Percentiles rank a stretch among this genome's conserved stretches.
These are phyloP conservation scores for Candida sithepensis DNA, from an alignment of 805 yeast species.

Conservation along the genomic window DNA sequence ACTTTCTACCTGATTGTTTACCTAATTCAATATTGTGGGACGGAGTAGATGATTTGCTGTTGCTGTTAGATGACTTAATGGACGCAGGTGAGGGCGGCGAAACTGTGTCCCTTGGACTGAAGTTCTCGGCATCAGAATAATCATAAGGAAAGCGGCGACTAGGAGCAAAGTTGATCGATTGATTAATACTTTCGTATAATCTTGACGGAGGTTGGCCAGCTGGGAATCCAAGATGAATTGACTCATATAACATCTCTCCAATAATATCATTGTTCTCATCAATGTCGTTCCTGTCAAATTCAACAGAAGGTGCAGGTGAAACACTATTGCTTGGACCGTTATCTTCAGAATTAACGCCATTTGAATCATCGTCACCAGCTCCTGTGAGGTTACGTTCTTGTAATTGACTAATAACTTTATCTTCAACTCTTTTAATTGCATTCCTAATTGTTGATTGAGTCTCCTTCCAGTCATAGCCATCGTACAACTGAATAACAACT, in stretches of 20 bases:
- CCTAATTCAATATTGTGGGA: conserved; percentile 30
- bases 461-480: conserved; percentile 90
- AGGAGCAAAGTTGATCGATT: conserved; percentile 19
- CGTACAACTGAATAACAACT: conserved; percentile 53
- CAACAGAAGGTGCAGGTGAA: conserved; percentile 2
- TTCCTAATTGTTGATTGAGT: conserved; percentile 64
- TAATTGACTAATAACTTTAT: conserved; percentile 32
- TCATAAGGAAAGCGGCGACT: background rate
- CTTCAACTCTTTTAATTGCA: conserved; percentile 64
- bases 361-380: background rate
- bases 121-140: conserved; percentile 1
- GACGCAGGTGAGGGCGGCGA: conserved; percentile 14
- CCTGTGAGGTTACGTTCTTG: conserved; percentile 1
- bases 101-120: conserved; percentile 8
- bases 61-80: conserved; percentile 9
- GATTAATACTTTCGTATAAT: conserved; percentile 53
- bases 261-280: conserved; percentile 33
- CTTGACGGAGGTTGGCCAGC: conserved; percentile 41
- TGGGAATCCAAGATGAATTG: conserved; percentile 68
- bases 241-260: conserved; percentile 70
- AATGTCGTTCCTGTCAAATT: conserved; percentile 9
- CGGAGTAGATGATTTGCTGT: conserved; percentile 8
- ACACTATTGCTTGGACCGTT: background rate
- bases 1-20: conserved; percentile 34
- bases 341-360: background rate